Evolutionary conservation across 345 rosid species (phyloP).

Genomic region (Reutealis trisperma): DNA sequence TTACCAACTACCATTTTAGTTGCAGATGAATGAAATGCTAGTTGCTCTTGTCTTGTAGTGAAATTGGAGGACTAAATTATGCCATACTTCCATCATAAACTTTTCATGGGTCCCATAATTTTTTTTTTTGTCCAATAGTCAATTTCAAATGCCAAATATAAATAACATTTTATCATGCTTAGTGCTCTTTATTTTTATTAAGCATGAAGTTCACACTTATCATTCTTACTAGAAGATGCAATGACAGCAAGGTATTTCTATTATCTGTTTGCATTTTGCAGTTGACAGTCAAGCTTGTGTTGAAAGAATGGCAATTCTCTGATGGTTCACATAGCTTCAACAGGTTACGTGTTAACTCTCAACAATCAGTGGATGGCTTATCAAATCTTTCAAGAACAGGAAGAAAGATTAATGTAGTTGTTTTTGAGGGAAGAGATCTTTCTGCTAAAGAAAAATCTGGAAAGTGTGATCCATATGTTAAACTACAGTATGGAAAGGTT

Average conservation of each 20-base stretch:
- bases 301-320: slow-evolving; percentile 97
- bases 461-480: slow-evolving; percentile 72
- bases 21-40: not conserved
- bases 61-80: not conserved
- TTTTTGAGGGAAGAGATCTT: slow-evolving; percentile 72
- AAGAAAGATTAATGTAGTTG: slow-evolving; percentile 59
- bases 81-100: not conserved
- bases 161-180: not conserved
- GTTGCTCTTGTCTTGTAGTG: not conserved
- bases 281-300: slow-evolving; percentile 73
- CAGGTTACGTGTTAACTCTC: slow-evolving; percentile 42
- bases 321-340: slow-evolving; percentile 78
- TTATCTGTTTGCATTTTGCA: slow-evolving; percentile 32
- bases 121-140: not conserved
- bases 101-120: not conserved
- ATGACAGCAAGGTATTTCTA: not conserved
- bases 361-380: slow-evolving; percentile 50
- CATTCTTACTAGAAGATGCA: not conserved
- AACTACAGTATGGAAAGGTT: slow-evolving; percentile 94
- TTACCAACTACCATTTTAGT: not conserved
- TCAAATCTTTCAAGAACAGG: slow-evolving; percentile 67
- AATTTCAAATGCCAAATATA: slow-evolving; percentile 5
- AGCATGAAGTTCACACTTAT: not conserved
- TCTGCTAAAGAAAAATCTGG: slow-evolving; percentile 58
- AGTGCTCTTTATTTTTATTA: not conserved